Base-by-base conservation (phyloP, 768 basidiomycete genomes). In the Pleurotus eryngii region DNA sequence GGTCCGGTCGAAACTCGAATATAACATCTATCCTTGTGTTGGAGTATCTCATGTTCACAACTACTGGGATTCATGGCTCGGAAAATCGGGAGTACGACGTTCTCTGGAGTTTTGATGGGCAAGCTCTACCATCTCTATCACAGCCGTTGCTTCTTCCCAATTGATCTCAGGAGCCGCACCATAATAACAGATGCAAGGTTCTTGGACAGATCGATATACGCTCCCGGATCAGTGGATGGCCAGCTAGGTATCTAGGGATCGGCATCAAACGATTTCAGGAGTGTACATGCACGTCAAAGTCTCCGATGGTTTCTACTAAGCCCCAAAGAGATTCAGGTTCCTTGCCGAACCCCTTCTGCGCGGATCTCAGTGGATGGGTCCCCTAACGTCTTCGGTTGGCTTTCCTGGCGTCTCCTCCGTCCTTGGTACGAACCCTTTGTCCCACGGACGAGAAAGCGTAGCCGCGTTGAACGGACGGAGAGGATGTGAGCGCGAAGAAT, bases 391-490 rank as follows among this genome's bases (percentile, higher is more conserved):
- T 84, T 85, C 50, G 92, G 79, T 61, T 90, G 86, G 53, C 84
- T 83, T 71, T 94, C 92, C 67, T 95, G 92, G 2, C 72, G 68
- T 93, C 92, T 17, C 90, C 68, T 4, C 90, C 91, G 64, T 78
- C 81, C 70, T 95, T 95, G 58, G 79, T 80, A 93, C 2, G 84
- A 81, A 24, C 89, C 91, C 59, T 79, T 78, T 18, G 83, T 83
- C 40, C 91, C 90, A 54, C 87, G 84, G 59, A 92, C 79, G 42
- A 81, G 65, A 68, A 83, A 96, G 20, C 92, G 84, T 20, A 87
- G 70, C 68, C 92, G 93, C 1, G 74, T 76, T 4, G 80, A 74
- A 22, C 81, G 74, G 22, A 84, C 84, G 4, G 90, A 90, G 27
- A 93, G 77, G 58, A 84, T 83, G 56, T 86, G 83, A 3, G 84